phyloP scores from a whole-genome alignment of 2,329 filamentous ascomycete species.

The Didymosphaeria variabile region DNA sequence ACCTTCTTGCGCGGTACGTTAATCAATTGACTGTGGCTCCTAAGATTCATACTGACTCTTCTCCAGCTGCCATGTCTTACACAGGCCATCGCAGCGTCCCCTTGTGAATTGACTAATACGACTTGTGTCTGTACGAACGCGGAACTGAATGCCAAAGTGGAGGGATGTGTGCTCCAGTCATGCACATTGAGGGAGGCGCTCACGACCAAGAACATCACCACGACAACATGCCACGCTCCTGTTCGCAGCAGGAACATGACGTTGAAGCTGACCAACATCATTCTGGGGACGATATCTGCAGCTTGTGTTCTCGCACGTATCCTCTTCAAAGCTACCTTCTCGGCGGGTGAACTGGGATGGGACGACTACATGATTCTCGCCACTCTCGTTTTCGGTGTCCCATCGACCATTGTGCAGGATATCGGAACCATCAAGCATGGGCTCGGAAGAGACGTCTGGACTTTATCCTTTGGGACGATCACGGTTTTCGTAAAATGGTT shows the following conservation, averaged over 20 bases:
- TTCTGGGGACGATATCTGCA: slow-evolving; percentile 46
- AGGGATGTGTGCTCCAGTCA: slow-evolving; percentile 22
- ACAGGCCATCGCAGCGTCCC: slow-evolving; percentile 20
- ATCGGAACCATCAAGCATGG: slow-evolving; percentile 40
- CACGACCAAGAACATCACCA: slow-evolving; percentile 54
- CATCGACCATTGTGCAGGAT: slow-evolving; percentile 31
- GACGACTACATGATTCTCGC: slow-evolving; percentile 47
- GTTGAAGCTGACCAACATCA: slow-evolving; percentile 46
- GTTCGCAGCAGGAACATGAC: slow-evolving; percentile 45
- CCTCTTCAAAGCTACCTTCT: slow-evolving; percentile 49
- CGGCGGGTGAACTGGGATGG: slow-evolving; percentile 45
- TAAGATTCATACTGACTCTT: slow-evolving; percentile 14
- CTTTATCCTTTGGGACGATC: slow-evolving; percentile 51
- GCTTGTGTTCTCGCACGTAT: slow-evolving; percentile 48
- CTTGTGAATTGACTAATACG: slow-evolving; percentile 23
- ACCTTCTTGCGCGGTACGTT: slow-evolving; percentile 21
- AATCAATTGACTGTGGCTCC: background rate
- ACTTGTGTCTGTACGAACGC: slow-evolving; percentile 27
- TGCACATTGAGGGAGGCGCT: slow-evolving; percentile 25
- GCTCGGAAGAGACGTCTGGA: slow-evolving; percentile 62
- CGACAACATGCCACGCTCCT: slow-evolving; percentile 50
- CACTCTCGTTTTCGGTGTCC: slow-evolving; percentile 28
- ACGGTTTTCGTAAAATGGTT: slow-evolving; percentile 51
- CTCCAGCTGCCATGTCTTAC: slow-evolving; percentile 25
- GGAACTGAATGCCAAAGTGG: slow-evolving; percentile 19